A percentile compares a stretch with the other conserved stretches of the same genome.
Conservation (phyloP, 2,329 filamentous ascomycete species). For the Metarhizium humberi region DNA sequence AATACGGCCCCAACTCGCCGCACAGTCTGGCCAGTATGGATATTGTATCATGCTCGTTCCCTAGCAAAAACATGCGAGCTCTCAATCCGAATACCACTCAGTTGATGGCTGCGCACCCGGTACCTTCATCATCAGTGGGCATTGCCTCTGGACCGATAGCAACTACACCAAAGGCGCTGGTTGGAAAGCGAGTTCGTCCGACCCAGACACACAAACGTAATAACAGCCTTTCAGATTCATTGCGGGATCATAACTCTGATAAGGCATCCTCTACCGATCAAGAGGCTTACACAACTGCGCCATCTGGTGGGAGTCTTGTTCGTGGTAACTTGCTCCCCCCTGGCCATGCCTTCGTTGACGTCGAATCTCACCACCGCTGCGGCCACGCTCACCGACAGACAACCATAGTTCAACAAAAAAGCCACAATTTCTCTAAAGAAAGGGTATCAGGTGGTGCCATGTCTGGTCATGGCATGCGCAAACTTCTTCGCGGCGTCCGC, state of each 20-base stretch:
- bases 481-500: constrained; percentile 76
- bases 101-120: constrained; percentile 46
- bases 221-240: constrained; percentile 77
- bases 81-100: constrained; percentile 29
- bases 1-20: constrained; percentile 32
- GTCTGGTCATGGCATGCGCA: constrained; percentile 71
- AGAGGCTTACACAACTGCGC: constrained; percentile 51
- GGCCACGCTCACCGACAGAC: constrained; percentile 41
- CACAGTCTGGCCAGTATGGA: constrained; percentile 51
- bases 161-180: constrained; percentile 46
- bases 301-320: constrained; percentile 75
- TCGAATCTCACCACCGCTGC: constrained; percentile 42
- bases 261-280: constrained; percentile 42
- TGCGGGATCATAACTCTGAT: constrained; percentile 56
- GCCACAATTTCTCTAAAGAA: constrained; percentile 32
- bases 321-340: constrained; percentile 80
- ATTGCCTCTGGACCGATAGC: constrained; percentile 42
- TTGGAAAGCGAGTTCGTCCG: constrained; percentile 50
- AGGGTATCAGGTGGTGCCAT: constrained; percentile 46
- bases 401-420: constrained; percentile 37
- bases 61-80: constrained; percentile 37
- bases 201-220: constrained; percentile 66
- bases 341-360: constrained; percentile 68
- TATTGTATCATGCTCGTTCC: constrained; percentile 55
- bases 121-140: constrained; percentile 39